Conservation (phyloP, 1,139 yeast species). For the Dujonia santamariae region DNA sequence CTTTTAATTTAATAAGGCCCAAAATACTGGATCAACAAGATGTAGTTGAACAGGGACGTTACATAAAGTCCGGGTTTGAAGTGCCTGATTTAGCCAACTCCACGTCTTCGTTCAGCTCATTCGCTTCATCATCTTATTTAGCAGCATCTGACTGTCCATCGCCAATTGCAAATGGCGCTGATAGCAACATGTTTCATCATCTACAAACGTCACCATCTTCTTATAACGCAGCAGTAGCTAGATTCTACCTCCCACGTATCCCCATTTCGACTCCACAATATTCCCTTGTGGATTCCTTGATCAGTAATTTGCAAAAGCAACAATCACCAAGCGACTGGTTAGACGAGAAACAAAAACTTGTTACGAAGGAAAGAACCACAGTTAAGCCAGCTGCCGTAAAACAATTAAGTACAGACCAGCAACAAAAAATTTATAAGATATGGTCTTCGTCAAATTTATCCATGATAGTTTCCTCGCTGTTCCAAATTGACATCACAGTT, state of each 20-base stretch:
- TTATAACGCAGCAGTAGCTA: conserved; percentile 1
- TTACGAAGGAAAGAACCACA: conserved; percentile 6
- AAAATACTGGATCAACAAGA: neutral
- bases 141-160: neutral
- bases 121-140: neutral
- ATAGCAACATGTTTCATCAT: neutral
- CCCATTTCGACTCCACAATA: conserved; percentile 3
- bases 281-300: conserved; percentile 6
- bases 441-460: conserved; percentile 21
- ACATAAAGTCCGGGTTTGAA: no score
- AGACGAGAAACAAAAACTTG: conserved; percentile 1
- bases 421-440: conserved; percentile 18
- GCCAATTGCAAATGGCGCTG: neutral
- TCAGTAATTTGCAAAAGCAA: conserved; percentile 1
- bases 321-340: conserved; percentile 4
- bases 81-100: neutral
- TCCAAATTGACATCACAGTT: conserved; percentile 56
- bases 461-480: conserved; percentile 24
- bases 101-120: neutral
- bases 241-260: conserved; percentile 7
- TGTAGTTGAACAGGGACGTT: neutral
- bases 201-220: neutral
- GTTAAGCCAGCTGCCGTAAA: neutral
- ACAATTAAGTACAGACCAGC: conserved; percentile 17
- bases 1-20: neutral